phyloP scores from a whole-genome alignment of 163 green algal species.

The Scenedesmus sp. region DNA sequence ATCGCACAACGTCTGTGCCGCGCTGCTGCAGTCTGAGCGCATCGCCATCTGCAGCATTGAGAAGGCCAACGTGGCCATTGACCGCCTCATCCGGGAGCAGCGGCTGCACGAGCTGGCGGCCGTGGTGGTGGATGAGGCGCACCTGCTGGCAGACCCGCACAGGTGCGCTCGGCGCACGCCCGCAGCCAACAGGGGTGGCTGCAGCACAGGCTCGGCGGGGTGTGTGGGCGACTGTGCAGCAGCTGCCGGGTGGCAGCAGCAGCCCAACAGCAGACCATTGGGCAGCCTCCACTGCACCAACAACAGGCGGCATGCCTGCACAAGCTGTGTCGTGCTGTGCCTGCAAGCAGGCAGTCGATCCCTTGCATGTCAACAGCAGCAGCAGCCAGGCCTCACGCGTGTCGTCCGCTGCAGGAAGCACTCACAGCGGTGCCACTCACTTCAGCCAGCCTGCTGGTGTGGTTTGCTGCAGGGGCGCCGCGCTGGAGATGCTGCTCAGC shows the following conservation, averaged over 20 bases:
- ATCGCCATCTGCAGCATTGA: conserved; percentile 87
- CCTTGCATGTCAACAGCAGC: neutral
- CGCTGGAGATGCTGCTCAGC: conserved; percentile 88
- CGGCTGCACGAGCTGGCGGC: conserved; percentile 69
- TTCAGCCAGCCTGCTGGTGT: neutral
- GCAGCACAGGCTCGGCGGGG: neutral
- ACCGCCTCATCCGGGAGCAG: conserved; percentile 67
- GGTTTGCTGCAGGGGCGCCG: conserved; percentile 68
- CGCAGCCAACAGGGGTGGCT: neutral
- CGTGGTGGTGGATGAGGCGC: conserved; percentile 88
- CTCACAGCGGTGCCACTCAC: neutral
- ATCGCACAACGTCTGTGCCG: no score
- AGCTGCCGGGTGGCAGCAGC: neutral
- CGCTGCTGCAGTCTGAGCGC: conserved; percentile 59
- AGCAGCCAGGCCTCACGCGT: neutral
- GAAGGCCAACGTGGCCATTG: conserved; percentile 86
- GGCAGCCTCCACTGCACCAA: neutral
- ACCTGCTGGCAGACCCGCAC: conserved; percentile 86
- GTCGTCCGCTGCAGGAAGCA: neutral
- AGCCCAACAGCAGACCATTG: neutral
- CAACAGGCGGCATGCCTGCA: neutral
- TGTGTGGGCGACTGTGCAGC: neutral
- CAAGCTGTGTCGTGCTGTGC: neutral
- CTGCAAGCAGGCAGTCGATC: neutral
- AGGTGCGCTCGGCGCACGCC: conserved; percentile 42